Percentiles rank a stretch among this genome's conserved stretches.
Conservation (phyloP, 768 basidiomycete species). For the Macrolepiota albuminosa region DNA sequence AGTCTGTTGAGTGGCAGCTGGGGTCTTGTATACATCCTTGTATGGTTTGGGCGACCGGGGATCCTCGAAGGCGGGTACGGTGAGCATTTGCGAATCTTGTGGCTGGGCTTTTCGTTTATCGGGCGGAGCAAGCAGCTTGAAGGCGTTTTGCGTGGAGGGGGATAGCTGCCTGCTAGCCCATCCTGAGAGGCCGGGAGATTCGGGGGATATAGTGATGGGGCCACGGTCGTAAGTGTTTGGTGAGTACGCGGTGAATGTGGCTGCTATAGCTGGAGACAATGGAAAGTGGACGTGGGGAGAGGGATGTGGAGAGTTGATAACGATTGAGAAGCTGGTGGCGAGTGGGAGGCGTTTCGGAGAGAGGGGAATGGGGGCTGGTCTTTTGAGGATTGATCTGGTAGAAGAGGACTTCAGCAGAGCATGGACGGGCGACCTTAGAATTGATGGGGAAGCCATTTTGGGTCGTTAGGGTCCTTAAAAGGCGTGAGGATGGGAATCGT, state of each 20-base stretch:
- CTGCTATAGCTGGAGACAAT: slow-evolving; percentile 50
- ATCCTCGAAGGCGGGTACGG: slow-evolving; percentile 27
- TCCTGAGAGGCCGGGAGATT: slow-evolving; percentile 47
- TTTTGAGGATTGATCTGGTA: slow-evolving; percentile 36
- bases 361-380: slow-evolving; percentile 32
- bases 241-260: slow-evolving; percentile 55
- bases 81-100: not conserved
- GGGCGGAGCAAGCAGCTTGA: slow-evolving; percentile 30
- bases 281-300: slow-evolving; percentile 65
- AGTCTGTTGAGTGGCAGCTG: not conserved
- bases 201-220: slow-evolving; percentile 56
- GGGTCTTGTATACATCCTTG: slow-evolving; percentile 2
- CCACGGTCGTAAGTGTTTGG: slow-evolving; percentile 59
- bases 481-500: slow-evolving; percentile 12
- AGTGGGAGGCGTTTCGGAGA: slow-evolving; percentile 28
- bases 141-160: slow-evolving; percentile 26
- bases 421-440: slow-evolving; percentile 29
- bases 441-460: slow-evolving; percentile 33
- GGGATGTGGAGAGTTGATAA: slow-evolving; percentile 25
- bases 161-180: slow-evolving; percentile 47
- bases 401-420: slow-evolving; percentile 22
- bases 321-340: slow-evolving; percentile 26
- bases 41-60: slow-evolving; percentile 35
- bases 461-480: slow-evolving; percentile 20
- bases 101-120: slow-evolving; percentile 9